Conservation (phyloP, 495 filamentous ascomycete genomes). For the Hyaloscypha bicolor region DNA sequence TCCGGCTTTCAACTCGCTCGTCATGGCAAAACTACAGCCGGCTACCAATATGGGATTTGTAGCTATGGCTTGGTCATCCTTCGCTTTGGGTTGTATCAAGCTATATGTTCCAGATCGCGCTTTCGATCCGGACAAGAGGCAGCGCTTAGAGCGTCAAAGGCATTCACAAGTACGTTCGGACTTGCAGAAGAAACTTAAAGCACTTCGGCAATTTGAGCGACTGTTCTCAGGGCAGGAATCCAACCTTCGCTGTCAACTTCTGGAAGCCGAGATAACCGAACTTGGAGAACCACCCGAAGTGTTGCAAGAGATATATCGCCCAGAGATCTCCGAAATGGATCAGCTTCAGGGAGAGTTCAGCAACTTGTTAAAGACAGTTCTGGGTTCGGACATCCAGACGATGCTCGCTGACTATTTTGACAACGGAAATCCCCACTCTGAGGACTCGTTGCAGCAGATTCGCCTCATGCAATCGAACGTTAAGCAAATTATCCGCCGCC, state of each 20-base stretch:
- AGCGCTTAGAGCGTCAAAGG: constrained; percentile 70
- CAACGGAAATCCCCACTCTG: constrained; percentile 8
- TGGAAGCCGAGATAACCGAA: constrained; percentile 58
- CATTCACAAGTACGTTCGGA: constrained; percentile 57
- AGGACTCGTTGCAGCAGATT: constrained; percentile 42
- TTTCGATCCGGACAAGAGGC: constrained; percentile 81
- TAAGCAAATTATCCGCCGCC: constrained; percentile 62
- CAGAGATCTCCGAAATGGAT: constrained; percentile 63
- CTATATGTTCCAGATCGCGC: constrained; percentile 85
- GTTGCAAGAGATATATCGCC: constrained; percentile 65
- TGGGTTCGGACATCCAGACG: constrained; percentile 54
- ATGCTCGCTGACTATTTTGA: constrained; percentile 27
- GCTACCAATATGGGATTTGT: constrained; percentile 29
- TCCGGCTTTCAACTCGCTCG: constrained; percentile 37
- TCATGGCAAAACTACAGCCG: constrained; percentile 35
- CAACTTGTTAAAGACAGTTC: constrained; percentile 68
- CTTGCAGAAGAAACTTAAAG: constrained; percentile 58
- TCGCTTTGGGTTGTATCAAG: constrained; percentile 65
- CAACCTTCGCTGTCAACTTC: constrained; percentile 61
- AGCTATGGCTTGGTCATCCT: constrained; percentile 64
- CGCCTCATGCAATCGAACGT: constrained; percentile 72
- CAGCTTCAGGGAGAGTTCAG: constrained; percentile 81
- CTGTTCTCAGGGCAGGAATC: constrained; percentile 67
- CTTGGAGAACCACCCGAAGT: constrained; percentile 64
- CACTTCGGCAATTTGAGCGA: constrained; percentile 65